A percentile compares a stretch with the other conserved stretches of the same genome.
Conservation (phyloP, 371 early-diverging fungal species). For the Fennellomyces sp. region DNA sequence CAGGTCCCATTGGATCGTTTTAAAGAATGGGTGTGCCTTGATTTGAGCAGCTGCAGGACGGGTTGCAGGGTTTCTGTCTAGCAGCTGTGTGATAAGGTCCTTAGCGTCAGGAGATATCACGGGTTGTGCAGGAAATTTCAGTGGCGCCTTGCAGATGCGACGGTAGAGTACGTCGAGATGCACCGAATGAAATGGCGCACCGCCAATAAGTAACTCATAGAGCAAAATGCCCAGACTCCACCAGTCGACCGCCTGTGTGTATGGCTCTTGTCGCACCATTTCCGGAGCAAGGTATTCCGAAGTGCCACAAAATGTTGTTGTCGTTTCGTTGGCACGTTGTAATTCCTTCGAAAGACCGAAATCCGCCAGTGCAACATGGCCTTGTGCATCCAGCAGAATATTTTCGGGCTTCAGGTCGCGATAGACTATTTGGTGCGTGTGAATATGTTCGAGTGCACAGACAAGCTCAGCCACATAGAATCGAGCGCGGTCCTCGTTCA, state of each 20-base stretch:
- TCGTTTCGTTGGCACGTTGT: constrained; percentile 43
- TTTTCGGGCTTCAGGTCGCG: constrained; percentile 73
- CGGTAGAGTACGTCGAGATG: constrained; percentile 81
- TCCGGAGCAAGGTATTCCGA: constrained; percentile 98
- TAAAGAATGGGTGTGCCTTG: constrained; percentile 79
- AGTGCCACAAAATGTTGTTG: constrained; percentile 87
- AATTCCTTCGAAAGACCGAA: constrained; percentile 82
- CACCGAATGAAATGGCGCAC: constrained; percentile 88
- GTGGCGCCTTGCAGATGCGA: constrained; percentile 68
- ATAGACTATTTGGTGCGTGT: constrained; percentile 69
- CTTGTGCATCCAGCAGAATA: constrained; percentile 64
- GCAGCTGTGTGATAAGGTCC: constrained; percentile 70
- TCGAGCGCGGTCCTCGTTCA: constrained; percentile 64
- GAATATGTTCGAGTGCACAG: constrained; percentile 72
- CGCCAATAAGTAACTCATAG: constrained; percentile 88
- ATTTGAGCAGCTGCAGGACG: constrained; percentile 70
- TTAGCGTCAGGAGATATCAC: constrained; percentile 61
- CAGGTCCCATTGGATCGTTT: constrained; percentile 69
- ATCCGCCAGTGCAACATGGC: constrained; percentile 81
- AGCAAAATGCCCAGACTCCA: constrained; percentile 98
- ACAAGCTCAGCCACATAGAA: constrained; percentile 79
- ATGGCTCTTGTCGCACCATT: constrained; percentile 78
- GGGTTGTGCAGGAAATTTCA: constrained; percentile 22
- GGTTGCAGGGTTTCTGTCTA: constrained; percentile 72
- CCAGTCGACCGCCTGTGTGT: constrained; percentile 88